These are phyloP conservation scores for Wickerhamomyces xylosicus DNA, from an alignment of 805 yeast species.

Conservation along the genomic window DNA sequence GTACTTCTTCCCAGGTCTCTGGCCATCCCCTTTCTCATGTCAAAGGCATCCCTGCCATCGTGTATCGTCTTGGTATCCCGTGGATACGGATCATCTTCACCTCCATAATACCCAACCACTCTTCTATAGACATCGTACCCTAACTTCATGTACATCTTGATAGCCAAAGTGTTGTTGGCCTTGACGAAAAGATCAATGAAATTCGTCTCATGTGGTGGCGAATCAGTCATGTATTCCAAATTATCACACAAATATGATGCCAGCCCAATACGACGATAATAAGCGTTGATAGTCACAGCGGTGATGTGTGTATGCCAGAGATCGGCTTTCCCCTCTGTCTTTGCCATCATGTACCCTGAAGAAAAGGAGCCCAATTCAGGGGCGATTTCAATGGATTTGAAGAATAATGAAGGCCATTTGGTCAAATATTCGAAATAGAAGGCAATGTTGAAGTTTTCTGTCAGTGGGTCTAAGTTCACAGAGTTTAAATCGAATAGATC, in stretches of 20 bases:
- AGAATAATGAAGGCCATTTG: slow-evolving; percentile 84
- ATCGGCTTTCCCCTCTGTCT: slow-evolving; percentile 74
- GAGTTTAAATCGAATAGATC: slow-evolving; percentile 67
- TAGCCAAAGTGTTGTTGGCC: slow-evolving; percentile 72
- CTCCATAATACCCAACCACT: slow-evolving; percentile 82
- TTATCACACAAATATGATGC: slow-evolving; percentile 73
- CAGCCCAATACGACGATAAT: slow-evolving; percentile 74
- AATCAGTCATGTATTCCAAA: slow-evolving; percentile 62
- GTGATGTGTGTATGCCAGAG: slow-evolving; percentile 98
- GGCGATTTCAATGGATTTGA: slow-evolving; percentile 40
- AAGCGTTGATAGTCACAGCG: slow-evolving; percentile 83
- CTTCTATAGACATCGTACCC: slow-evolving; percentile 82
- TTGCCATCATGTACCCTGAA: slow-evolving; percentile 89
- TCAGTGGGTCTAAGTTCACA: slow-evolving; percentile 78
- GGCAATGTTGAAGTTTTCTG: slow-evolving; percentile 81
- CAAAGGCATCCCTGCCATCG: slow-evolving; percentile 81
- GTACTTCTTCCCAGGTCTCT: slow-evolving; percentile 46
- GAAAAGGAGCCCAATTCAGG: slow-evolving; percentile 26
- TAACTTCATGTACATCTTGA: slow-evolving; percentile 71
- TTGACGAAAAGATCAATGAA: slow-evolving; percentile 90
- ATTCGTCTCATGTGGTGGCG: slow-evolving; percentile 69
- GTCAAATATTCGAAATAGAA: slow-evolving; percentile 79
- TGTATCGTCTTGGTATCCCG: slow-evolving; percentile 30
- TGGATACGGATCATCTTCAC: slow-evolving; percentile 31
- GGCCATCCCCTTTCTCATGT: slow-evolving; percentile 61